phyloP scores from a whole-genome alignment of 306 rosid species.

The Begonia peltatifolia region DNA sequence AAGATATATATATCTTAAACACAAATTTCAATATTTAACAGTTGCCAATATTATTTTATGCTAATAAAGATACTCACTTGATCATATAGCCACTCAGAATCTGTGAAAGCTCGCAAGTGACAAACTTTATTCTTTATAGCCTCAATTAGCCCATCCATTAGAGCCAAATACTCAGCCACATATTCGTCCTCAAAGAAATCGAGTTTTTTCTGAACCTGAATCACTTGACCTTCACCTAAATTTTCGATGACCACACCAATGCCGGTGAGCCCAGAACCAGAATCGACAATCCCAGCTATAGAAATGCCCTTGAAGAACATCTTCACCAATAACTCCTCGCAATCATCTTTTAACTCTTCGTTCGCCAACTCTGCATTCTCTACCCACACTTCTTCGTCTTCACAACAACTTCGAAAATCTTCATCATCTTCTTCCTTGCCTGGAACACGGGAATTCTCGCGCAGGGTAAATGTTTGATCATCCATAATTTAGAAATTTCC shows the following conservation, averaged over 20 bases:
- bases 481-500: constrained; percentile 31
- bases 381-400: constrained; percentile 55
- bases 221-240: constrained; percentile 24
- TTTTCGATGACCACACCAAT: constrained; percentile 91
- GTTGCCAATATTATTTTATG: too few species aligned
- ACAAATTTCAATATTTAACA: too few species aligned
- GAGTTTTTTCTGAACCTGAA: constrained; percentile 81
- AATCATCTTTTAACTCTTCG: constrained; percentile 35
- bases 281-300: constrained; percentile 44
- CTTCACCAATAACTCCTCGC: constrained; percentile 63
- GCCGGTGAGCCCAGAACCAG: constrained; percentile 62
- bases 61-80: constrained; percentile 27
- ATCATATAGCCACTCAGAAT: constrained; percentile 49
- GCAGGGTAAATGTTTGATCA: constrained; percentile 27
- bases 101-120: constrained; percentile 60
- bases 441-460: constrained; percentile 13
- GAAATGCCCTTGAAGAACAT: constrained; percentile 85
- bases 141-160: constrained; percentile 72
- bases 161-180: constrained; percentile 72
- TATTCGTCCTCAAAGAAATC: constrained; percentile 67
- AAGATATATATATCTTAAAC: too few species aligned
- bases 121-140: constrained; percentile 41
- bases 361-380: constrained; percentile 43
- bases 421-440: constrained; percentile 79
- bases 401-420: constrained; percentile 88